phyloP scores from a whole-genome alignment of 176 grass and related monocot species.

The Aegilops bicornis region DNA sequence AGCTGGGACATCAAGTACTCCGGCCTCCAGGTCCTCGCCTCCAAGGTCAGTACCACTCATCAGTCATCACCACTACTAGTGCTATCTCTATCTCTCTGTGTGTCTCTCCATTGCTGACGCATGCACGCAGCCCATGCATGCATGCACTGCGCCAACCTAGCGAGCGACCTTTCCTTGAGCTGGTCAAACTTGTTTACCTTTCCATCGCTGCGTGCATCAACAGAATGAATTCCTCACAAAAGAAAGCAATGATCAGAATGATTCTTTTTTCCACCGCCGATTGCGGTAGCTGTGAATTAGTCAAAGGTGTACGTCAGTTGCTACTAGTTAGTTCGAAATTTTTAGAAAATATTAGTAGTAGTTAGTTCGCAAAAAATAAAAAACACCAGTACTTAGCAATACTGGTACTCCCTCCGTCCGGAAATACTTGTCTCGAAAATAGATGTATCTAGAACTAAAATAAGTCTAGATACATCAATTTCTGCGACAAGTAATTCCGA shows the following conservation, averaged over 20 bases:
- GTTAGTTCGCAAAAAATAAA: too few species aligned
- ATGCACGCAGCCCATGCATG: not conserved
- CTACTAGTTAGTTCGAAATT: not conserved
- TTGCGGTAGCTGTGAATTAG: not conserved
- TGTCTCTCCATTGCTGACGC: not conserved
- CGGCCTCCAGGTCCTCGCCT: conserved; percentile 75
- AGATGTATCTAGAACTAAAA: too few species aligned
- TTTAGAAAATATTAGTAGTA: not conserved
- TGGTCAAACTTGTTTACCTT: not conserved
- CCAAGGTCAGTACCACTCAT: conserved; percentile 45
- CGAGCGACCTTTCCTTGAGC: not conserved
- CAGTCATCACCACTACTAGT: not conserved
- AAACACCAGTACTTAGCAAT: too few species aligned
- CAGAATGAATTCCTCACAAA: not conserved
- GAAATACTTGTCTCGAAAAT: too few species aligned
- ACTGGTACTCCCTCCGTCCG: too few species aligned
- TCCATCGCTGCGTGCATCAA: not conserved
- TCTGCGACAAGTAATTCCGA: too few species aligned
- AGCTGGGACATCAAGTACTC: conserved; percentile 99
- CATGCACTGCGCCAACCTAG: conserved; percentile 7
- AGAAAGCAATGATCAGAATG: too few species aligned
- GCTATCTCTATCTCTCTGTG: too few species aligned
- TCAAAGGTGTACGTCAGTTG: not conserved
- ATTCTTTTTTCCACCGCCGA: not conserved
- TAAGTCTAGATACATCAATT: too few species aligned